A percentile compares a stretch with the other conserved stretches of the same genome.
phyloP scores from a whole-genome alignment of 768 basidiomycete genomes.

The Naganishia onofrii region DNA sequence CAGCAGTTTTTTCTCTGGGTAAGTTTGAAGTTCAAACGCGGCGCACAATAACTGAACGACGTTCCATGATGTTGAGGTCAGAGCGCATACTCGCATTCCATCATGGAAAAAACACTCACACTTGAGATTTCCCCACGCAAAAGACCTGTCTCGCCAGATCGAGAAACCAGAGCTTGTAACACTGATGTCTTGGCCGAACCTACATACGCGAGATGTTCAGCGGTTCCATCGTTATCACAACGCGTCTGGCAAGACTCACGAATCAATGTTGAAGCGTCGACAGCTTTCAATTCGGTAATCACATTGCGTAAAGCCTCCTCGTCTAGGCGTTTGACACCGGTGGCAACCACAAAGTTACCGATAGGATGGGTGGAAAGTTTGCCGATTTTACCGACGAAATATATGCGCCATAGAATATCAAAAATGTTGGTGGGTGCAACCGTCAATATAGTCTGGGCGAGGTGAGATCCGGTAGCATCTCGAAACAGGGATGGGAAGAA shows the following conservation, averaged over 20 bases:
- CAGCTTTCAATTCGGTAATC: constrained; percentile 62
- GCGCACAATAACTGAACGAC: constrained; percentile 59
- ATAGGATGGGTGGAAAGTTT: constrained; percentile 80
- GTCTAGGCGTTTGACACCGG: constrained; percentile 66
- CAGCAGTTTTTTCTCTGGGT: constrained; percentile 59
- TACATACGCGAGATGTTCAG: constrained; percentile 40
- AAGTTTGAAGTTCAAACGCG: constrained; percentile 61
- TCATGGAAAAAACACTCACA: constrained; percentile 53
- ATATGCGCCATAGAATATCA: constrained; percentile 67
- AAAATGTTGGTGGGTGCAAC: constrained; percentile 66
- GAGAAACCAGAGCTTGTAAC: constrained; percentile 70
- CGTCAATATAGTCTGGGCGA: constrained; percentile 75
- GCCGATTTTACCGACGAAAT: constrained; percentile 69
- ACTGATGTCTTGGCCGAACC: constrained; percentile 74
- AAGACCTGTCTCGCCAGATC: constrained; percentile 58
- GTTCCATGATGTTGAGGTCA: background rate
- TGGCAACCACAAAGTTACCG: constrained; percentile 88
- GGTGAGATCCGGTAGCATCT: constrained; percentile 82
- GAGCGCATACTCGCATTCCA: background rate
- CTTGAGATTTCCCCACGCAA: constrained; percentile 60
- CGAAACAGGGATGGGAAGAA: constrained; percentile 78
- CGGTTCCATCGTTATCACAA: too few relatives aligned
- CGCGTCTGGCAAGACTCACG: constrained; percentile 58
- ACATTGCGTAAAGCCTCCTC: constrained; percentile 60
- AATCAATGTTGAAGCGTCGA: constrained; percentile 62